Percentiles rank a stretch among this genome's conserved stretches.
phyloP scores from a whole-genome alignment of 345 rosid species.

The Clausena lansium region DNA sequence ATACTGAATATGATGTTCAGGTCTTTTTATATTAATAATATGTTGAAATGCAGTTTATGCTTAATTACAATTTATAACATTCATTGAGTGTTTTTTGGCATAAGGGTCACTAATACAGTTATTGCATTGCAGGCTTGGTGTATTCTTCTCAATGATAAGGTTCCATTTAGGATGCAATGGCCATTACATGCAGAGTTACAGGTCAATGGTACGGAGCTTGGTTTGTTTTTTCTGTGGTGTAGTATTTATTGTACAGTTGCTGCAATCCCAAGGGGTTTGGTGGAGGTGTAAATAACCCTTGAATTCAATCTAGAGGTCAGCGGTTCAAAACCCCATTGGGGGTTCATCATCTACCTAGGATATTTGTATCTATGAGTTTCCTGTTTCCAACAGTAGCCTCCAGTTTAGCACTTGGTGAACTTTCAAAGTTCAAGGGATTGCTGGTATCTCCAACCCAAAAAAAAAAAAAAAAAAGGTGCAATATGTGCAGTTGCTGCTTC shows the following conservation, averaged over 20 bases:
- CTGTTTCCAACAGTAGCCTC: background rate
- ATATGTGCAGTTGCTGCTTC: background rate
- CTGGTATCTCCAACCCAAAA: background rate
- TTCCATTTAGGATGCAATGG: slow-evolving; percentile 37
- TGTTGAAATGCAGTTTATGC: background rate
- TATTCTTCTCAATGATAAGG: slow-evolving; percentile 34
- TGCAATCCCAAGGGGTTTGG: background rate
- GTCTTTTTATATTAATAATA: slow-evolving; percentile 13
- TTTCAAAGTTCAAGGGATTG: background rate
- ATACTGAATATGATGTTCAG: slow-evolving; percentile 32
- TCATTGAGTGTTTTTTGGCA: background rate
- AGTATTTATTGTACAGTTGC: background rate
- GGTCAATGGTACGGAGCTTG: slow-evolving; percentile 28
- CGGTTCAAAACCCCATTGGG: background rate
- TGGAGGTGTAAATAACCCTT: background rate
- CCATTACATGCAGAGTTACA: slow-evolving; percentile 23
- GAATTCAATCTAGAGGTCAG: background rate
- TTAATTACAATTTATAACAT: background rate
- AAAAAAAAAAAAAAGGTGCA: background rate
- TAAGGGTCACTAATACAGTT: background rate
- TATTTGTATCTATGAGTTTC: background rate
- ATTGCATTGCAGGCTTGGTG: slow-evolving; percentile 32
- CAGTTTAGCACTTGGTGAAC: background rate
- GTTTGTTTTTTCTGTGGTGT: background rate
- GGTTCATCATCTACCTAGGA: background rate